Conservation (phyloP, 768 basidiomycete species). For the Leccinum subgranulosum region DNA sequence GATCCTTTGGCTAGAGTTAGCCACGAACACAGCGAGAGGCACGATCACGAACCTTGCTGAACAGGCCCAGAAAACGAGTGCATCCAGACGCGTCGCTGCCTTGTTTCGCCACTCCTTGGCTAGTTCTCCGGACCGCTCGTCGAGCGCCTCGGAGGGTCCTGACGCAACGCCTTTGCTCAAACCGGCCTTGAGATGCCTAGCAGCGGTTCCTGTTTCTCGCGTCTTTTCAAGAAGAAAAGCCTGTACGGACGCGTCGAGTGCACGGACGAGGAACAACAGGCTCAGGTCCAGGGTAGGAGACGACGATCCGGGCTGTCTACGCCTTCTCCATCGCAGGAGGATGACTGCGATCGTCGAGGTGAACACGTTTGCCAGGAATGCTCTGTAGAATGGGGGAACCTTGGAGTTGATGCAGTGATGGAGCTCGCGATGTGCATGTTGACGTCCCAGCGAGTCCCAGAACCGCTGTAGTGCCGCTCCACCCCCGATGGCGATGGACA, state of each 20-base stretch:
- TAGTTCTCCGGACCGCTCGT: conserved; percentile 19
- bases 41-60: conserved; percentile 59
- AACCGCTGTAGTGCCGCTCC: conserved; percentile 52
- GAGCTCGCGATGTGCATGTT: no score
- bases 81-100: conserved; percentile 54
- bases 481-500: conserved; percentile 62
- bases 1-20: conserved; percentile 45
- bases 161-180: background rate
- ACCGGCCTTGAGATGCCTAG: background rate
- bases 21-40: background rate
- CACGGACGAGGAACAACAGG: conserved; percentile 64
- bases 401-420: conserved; percentile 13
- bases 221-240: conserved; percentile 37
- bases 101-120: conserved; percentile 29
- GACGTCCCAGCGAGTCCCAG: conserved; percentile 32
- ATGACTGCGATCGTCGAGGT: conserved; percentile 56
- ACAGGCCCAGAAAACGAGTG: conserved; percentile 72
- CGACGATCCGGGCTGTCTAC: conserved; percentile 7
- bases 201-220: background rate
- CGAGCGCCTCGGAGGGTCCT: background rate
- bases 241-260: conserved; percentile 62
- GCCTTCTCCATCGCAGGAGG: conserved; percentile 53
- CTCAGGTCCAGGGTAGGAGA: conserved; percentile 70
- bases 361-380: conserved; percentile 56
- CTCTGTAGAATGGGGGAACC: conserved; percentile 42